phyloP scores from a whole-genome alignment of 495 filamentous ascomycete species.

The Aspergillus wentii region DNA sequence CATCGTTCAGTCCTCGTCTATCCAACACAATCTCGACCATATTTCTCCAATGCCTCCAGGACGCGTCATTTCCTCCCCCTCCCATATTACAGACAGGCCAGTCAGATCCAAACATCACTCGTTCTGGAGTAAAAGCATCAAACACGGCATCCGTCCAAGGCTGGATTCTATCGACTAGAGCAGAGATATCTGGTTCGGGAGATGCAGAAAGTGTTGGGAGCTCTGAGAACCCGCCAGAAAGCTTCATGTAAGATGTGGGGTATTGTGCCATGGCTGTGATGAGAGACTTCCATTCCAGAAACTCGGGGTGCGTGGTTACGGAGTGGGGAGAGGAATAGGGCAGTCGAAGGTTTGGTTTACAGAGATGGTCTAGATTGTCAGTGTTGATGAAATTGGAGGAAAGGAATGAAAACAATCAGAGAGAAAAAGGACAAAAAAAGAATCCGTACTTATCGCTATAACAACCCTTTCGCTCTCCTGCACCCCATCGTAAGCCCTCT shows the following conservation, averaged over 20 bases:
- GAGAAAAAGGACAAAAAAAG: slow-evolving; percentile 1
- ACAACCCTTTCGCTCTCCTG: slow-evolving; percentile 53
- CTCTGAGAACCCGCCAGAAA: slow-evolving; percentile 79
- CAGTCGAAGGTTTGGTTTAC: slow-evolving; percentile 71
- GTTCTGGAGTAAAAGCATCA: slow-evolving; percentile 59
- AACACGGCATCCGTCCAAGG: slow-evolving; percentile 67
- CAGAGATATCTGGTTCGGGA: slow-evolving; percentile 30
- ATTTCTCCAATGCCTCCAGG: slow-evolving; percentile 45
- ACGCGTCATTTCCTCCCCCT: slow-evolving; percentile 46
- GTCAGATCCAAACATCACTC: slow-evolving; percentile 84
- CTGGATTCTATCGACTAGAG: slow-evolving; percentile 35
- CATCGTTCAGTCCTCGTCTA: slow-evolving; percentile 47
- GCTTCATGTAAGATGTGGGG: slow-evolving; percentile 71
- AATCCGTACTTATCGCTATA: slow-evolving; percentile 56
- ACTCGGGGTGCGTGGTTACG: slow-evolving; percentile 48
- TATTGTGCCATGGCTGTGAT: slow-evolving; percentile 48
- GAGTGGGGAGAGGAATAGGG: slow-evolving; percentile 23
- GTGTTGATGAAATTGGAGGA: too few species aligned
- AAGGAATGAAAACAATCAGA: slow-evolving; percentile 4
- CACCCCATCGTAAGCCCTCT: slow-evolving; percentile 53
- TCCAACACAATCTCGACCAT: slow-evolving; percentile 53
- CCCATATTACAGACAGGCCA: slow-evolving; percentile 83
- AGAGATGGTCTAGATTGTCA: slow-evolving; percentile 69
- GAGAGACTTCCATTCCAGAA: slow-evolving; percentile 44
- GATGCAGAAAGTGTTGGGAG: slow-evolving; percentile 44